Evolutionary conservation across 2,329 filamentous ascomycete genomes (phyloP), one percentile per base, ranked within the genome.

Genomic region (Venturia asperata): DNA sequence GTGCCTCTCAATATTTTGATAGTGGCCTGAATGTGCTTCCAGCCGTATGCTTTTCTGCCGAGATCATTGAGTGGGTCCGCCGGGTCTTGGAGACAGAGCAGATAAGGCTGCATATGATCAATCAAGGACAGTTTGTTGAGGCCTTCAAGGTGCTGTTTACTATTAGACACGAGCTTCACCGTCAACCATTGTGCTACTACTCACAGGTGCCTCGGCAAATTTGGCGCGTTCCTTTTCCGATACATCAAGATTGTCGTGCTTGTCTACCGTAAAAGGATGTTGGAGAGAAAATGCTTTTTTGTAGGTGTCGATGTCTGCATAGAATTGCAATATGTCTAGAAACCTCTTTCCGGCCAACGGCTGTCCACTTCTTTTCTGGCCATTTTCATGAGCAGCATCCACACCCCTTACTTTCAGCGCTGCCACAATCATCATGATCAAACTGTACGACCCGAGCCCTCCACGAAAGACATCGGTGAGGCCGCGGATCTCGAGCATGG

Each of bases 81-180:
- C 0, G 85, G 85, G 69, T 87, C 84, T 72, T 85, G 83, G 17
- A 87, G 74, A 66, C 77, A 82, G 62, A 87, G 75, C 62, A 82
- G 73, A 64, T 77, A 75, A 15, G 68, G 75, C 68, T 72, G 77
- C 69, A 47, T 69, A 70, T 66, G 69, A 67, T 66, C 75, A 27
- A 70, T 68, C 42, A 70, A 45, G 15, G 34, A 24, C 30, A 65
- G 11, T 34, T 61, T 42, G 39, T 47, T n/a, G 34, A 52, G 64
- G 37, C 37, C 68, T 42, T 42, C 37, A 21, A 45, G 52, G 11
- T 58, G 27, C 52, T 58, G 30, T 37, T 6, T 15, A 37, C 1
- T 4, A 27, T 58, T 19, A 58, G 52, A 27, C 37, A 37, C 19
- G 11, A n/a, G 19, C 27, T 58, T 10, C 30, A 37, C 10, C 17